These are phyloP conservation scores for Hyaloscypha hepaticicola DNA, from an alignment of 495 filamentous ascomycete genomes.

Conservation along the genomic window DNA sequence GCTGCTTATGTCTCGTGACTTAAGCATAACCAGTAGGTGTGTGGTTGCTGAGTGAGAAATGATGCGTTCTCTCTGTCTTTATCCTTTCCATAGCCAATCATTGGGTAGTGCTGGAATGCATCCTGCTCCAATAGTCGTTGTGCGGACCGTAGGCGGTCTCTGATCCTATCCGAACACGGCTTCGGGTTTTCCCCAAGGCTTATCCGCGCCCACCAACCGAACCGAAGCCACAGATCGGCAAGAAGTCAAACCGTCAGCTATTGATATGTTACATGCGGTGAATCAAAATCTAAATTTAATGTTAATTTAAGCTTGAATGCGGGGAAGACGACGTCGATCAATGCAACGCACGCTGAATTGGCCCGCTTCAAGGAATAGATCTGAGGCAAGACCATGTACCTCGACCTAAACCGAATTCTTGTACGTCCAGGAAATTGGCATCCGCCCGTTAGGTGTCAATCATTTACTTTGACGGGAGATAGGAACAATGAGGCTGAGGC, in stretches of 20 bases:
- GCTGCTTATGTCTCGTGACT: too few relatives aligned
- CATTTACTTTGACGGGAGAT: background rate
- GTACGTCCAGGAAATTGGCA: background rate
- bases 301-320: background rate
- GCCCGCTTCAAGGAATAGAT: background rate
- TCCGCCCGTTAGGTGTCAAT: background rate
- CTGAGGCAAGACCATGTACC: background rate
- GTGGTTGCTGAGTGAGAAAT: too few relatives aligned
- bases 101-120: too few relatives aligned
- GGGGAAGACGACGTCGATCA: background rate
- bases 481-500: background rate
- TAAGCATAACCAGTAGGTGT: too few relatives aligned
- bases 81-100: too few relatives aligned
- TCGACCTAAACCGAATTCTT: background rate
- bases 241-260: background rate
- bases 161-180: background rate
- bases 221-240: background rate
- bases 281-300: background rate
- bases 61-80: too few relatives aligned
- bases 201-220: background rate
- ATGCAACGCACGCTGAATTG: background rate
- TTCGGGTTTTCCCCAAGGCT: background rate
- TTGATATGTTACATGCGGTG: background rate
- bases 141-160: too few relatives aligned
- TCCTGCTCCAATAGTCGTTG: background rate